phyloP scores from a whole-genome alignment of 768 basidiomycete genomes.

The Tricholoma bakamatsutake region DNA sequence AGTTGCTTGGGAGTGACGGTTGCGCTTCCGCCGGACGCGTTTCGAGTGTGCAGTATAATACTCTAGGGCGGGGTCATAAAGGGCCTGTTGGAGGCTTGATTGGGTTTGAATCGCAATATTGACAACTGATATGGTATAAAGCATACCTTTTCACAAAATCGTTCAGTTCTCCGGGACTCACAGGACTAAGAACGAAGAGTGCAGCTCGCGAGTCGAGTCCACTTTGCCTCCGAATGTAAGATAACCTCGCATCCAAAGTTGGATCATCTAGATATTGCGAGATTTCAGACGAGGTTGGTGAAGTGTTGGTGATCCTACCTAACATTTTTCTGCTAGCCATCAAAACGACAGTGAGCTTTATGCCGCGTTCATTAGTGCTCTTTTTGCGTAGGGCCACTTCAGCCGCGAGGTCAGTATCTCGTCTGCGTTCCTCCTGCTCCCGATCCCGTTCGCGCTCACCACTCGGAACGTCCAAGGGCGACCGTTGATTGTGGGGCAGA shows the following conservation, averaged over 20 bases:
- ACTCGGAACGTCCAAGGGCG: slow-evolving; percentile 52
- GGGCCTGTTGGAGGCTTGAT: slow-evolving; percentile 75
- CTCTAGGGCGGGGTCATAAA: slow-evolving; percentile 86
- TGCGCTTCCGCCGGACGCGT: slow-evolving; percentile 85
- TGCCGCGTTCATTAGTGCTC: slow-evolving; percentile 72
- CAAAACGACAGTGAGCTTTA: slow-evolving; percentile 92
- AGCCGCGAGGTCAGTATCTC: slow-evolving; percentile 71
- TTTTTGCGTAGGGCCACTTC: slow-evolving; percentile 81
- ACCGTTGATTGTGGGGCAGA: slow-evolving; percentile 35
- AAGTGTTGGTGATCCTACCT: slow-evolving; percentile 39
- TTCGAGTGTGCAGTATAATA: slow-evolving; percentile 94
- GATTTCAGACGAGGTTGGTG: neutral
- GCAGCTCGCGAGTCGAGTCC: slow-evolving; percentile 89
- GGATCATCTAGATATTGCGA: slow-evolving; percentile 61
- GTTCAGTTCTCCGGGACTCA: slow-evolving; percentile 73
- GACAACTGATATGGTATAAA: neutral
- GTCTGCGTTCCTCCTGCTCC: slow-evolving; percentile 60
- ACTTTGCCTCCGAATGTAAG: slow-evolving; percentile 82
- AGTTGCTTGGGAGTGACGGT: slow-evolving; percentile 62
- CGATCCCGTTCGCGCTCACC: slow-evolving; percentile 50
- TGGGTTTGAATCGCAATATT: neutral
- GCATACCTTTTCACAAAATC: slow-evolving; percentile 83
- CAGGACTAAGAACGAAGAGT: slow-evolving; percentile 92
- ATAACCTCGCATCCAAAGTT: slow-evolving; percentile 73
- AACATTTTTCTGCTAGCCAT: slow-evolving; percentile 86